Evolutionary conservation across 768 basidiomycete genomes (phyloP).

Genomic region (Boletus reticuloceps): DNA sequence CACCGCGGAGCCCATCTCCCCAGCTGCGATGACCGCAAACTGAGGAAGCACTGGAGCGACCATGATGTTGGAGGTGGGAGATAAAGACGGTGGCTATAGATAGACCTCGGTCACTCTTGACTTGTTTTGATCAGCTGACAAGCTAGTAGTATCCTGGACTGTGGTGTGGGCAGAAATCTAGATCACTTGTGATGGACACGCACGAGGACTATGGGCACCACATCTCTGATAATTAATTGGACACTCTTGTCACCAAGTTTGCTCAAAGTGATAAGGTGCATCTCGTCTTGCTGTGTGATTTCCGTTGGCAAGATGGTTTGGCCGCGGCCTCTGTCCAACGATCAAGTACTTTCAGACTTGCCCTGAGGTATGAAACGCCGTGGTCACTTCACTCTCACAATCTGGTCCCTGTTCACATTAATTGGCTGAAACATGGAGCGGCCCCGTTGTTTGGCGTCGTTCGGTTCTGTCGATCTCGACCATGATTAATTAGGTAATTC

Average conservation of each 20-base stretch:
- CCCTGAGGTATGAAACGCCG: no score
- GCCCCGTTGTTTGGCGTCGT: background rate
- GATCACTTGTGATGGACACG: no score
- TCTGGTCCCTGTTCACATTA: conserved; percentile 18
- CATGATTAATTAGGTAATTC: conserved; percentile 23
- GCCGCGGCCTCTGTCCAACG: background rate
- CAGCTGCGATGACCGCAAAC: conserved; percentile 52
- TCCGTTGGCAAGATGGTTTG: background rate
- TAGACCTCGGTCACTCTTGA: conserved; percentile 12
- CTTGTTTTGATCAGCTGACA: no score
- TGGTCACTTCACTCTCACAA: no score
- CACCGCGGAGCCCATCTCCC: conserved; percentile 60
- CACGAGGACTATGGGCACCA: no score
- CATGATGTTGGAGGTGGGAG: conserved; percentile 18
- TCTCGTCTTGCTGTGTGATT: background rate
- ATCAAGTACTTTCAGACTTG: no score
- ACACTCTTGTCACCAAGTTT: no score
- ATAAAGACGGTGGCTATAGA: conserved; percentile 5
- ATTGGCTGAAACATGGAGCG: no score
- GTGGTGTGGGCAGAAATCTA: conserved; percentile 15
- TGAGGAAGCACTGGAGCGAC: conserved; percentile 12
- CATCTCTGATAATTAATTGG: background rate
- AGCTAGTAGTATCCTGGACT: no score
- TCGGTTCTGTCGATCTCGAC: conserved; percentile 19
- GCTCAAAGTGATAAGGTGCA: no score